These are phyloP conservation scores for Symbiotaphrina buchneri DNA, from an alignment of 495 filamentous ascomycete species.

Conservation along the genomic window DNA sequence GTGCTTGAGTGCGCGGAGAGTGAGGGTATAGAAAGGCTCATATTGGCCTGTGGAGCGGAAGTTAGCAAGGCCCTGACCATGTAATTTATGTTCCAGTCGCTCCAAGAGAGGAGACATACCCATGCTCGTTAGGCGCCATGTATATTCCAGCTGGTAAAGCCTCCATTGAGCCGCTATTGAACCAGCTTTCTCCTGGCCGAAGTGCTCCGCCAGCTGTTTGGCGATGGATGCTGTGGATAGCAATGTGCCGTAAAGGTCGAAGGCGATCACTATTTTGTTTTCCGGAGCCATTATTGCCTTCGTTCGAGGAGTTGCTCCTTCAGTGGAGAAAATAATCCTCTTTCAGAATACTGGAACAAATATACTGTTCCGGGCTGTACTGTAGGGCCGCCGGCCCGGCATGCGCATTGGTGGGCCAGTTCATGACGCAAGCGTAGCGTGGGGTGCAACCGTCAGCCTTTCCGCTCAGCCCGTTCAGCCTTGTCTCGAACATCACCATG, in stretches of 20 bases:
- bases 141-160: conserved; percentile 56
- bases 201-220: conserved; percentile 22
- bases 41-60: conserved; percentile 32
- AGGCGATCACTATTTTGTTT: conserved; percentile 27
- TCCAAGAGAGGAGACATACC: conserved; percentile 17
- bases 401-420: too few species aligned
- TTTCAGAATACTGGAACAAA: too few species aligned
- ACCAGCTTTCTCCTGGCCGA: conserved; percentile 28
- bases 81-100: not conserved
- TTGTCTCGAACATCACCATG: too few species aligned
- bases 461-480: too few species aligned
- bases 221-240: conserved; percentile 47
- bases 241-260: conserved; percentile 58
- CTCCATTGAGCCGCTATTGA: conserved; percentile 32
- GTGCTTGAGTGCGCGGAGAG: conserved; percentile 35
- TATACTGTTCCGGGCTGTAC: too few species aligned
- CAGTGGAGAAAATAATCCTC: too few species aligned
- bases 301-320: too few species aligned
- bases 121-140: conserved; percentile 69
- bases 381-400: too few species aligned
- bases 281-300: too few species aligned
- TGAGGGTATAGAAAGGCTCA: conserved; percentile 41
- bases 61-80: not conserved
- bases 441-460: too few species aligned
- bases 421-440: too few species aligned